These are phyloP conservation scores for Ceratobasidium sp. DNA, from an alignment of 1,284 basidiomycete species.

Conservation along the genomic window DNA sequence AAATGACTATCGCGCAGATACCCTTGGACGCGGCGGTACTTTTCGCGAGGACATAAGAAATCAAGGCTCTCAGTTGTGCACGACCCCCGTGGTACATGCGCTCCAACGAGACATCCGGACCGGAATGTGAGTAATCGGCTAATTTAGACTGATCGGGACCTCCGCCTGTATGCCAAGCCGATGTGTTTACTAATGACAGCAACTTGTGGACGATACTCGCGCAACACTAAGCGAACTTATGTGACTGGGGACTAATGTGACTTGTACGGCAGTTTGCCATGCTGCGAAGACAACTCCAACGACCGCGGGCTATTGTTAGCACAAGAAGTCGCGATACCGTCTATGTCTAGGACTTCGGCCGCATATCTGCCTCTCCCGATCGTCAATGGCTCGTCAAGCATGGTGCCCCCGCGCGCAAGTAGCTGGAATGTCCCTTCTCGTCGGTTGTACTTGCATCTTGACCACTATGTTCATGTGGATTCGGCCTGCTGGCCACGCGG, in stretches of 20 bases:
- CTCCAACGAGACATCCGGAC: neutral
- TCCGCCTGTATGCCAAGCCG: neutral
- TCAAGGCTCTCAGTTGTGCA: neutral
- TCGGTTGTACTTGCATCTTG: neutral
- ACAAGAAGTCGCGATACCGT: neutral
- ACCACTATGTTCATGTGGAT: conserved; percentile 6
- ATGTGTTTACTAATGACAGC: conserved; percentile 1
- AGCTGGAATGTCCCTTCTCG: neutral
- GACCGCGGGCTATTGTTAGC: conserved; percentile 15
- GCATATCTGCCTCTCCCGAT: conserved; percentile 7
- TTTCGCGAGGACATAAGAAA: neutral
- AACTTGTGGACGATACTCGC: neutral
- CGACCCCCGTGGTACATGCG: neutral
- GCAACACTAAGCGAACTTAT: neutral
- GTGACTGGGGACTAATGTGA: neutral
- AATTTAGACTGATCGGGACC: neutral
- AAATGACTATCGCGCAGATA: conserved; percentile 12
- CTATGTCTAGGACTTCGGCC: neutral
- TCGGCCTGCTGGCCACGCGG: conserved; percentile 1
- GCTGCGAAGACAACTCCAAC: neutral
- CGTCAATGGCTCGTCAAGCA: neutral
- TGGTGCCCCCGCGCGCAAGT: neutral
- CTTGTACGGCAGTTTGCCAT: neutral
- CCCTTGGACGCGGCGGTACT: conserved; percentile 17
- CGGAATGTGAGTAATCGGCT: neutral